Percentiles rank a stretch among this genome's conserved stretches.
Conservation (phyloP, 768 basidiomycete genomes). For the Tubosaeta sp. region DNA sequence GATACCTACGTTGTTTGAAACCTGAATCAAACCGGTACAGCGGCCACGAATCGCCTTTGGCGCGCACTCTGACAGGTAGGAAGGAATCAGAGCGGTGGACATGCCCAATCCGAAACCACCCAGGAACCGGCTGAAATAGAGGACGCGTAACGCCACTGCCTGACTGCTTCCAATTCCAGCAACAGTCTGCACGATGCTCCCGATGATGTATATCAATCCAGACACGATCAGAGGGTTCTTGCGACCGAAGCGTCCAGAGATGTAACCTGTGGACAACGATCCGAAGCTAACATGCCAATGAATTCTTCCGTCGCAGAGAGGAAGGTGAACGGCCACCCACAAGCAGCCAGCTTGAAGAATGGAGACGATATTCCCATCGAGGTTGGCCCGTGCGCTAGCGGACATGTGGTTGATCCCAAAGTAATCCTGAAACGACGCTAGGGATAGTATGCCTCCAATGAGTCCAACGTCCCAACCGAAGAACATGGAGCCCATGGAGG, state of each 20-base stretch:
- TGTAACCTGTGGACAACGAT: conserved; percentile 37
- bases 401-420: conserved; percentile 43
- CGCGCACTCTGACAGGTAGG: conserved; percentile 49
- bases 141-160: conserved; percentile 33
- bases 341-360: conserved; percentile 47
- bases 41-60: conserved; percentile 47
- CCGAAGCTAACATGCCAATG: conserved; percentile 34
- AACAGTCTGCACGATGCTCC: conserved; percentile 44
- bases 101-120: conserved; percentile 60
- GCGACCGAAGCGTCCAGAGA: conserved; percentile 42
- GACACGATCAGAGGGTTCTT: conserved; percentile 42
- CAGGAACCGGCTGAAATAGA: conserved; percentile 51
- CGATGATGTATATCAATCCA: conserved; percentile 44
- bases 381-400: conserved; percentile 34
- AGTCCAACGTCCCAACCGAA: conserved; percentile 48
- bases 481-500: conserved; percentile 46
- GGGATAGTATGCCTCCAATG: conserved; percentile 46
- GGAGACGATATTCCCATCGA: conserved; percentile 51
- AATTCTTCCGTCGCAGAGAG: not conserved
- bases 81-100: conserved; percentile 45
- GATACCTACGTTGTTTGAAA: conserved; percentile 28
- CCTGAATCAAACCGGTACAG: conserved; percentile 43
- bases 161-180: conserved; percentile 39
- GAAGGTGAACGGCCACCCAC: conserved; percentile 27
- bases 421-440: conserved; percentile 44